phyloP scores from a whole-genome alignment of 2,329 filamentous ascomycete genomes.

The Fusarium tupiense region DNA sequence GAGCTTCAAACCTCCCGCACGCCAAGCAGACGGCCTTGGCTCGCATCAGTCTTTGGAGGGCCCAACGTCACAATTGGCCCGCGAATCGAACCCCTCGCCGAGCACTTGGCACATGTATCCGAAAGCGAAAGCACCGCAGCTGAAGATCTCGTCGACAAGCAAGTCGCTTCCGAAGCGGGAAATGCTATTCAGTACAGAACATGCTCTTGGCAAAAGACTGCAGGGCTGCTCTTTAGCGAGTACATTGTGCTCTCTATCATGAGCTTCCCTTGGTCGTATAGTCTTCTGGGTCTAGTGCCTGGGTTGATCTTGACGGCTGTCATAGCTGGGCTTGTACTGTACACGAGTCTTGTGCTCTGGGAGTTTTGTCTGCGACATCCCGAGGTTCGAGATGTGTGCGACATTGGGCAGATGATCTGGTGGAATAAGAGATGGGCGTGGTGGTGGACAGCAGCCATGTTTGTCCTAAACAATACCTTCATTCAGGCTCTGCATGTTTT shows the following conservation, averaged over 20 bases:
- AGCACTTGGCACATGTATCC: constrained; percentile 46
- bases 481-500: constrained; percentile 85
- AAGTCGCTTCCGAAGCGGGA: constrained; percentile 78
- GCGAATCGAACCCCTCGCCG: constrained; percentile 60
- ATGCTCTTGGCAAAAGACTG: constrained; percentile 95
- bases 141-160: constrained; percentile 63
- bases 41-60: constrained; percentile 51
- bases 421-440: constrained; percentile 80
- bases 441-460: constrained; percentile 81
- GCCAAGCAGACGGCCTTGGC: constrained; percentile 36
- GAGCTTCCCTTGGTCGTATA: constrained; percentile 95
- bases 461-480: constrained; percentile 91
- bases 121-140: constrained; percentile 54
- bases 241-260: constrained; percentile 93
- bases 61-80: constrained; percentile 56
- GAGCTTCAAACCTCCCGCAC: constrained; percentile 9
- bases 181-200: constrained; percentile 90
- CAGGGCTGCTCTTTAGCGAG: constrained; percentile 88
- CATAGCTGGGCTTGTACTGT: constrained; percentile 80
- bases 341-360: constrained; percentile 73
- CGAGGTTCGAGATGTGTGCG: constrained; percentile 89
- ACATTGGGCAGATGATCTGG: constrained; percentile 92
- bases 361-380: constrained; percentile 90
- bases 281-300: constrained; percentile 84
- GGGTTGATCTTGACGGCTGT: constrained; percentile 83